Base-by-base conservation (phyloP, 768 basidiomycete genomes). In the Clitopilus passeckerianus region DNA sequence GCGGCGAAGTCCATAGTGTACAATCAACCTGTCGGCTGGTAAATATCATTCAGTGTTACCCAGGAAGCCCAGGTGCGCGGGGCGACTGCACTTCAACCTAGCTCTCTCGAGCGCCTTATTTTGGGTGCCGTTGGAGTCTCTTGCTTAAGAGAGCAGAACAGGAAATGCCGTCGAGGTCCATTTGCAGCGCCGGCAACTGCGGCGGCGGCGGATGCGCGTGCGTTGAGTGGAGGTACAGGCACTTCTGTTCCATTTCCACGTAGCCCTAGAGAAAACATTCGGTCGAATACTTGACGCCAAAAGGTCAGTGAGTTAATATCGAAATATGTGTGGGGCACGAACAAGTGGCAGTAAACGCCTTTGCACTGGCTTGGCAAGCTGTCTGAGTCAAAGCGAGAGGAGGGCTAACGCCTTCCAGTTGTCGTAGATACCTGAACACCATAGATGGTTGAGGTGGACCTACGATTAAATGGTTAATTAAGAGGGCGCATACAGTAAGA, bases 381-480 rank as follows among this genome's bases (percentile, higher is more conserved):
- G 95, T 87, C 65, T 95, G 93, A 0, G 89, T 90, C 43, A 97
- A 82, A 7, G 88, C 82, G 41, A 98, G 77, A 6, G 93, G 91
- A 1, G 95, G 95, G 64, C 90, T 94, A 62, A 95, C 85, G 20
- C 92, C 93, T 71, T 98, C 95, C 10, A 98, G 80, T 71, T 88
- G 89, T 52, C 95, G 85, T 34, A 96, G 82, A 74, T 94, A 96
- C 27, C 95, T 90, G 68, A 88, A 95, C 22, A 94, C 90, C 89
- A 95, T 93, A 33, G 90, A 91, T 0, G 93, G 92, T 74, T 93
- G 92, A 59, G 89, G 90, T 1, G 91, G 90, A 6, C 90, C 88
- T 91, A 57, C 22, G 34, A 59, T 22, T 23, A 62, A 65, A 50
- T 57, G 22, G 22, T 23, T 16, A 30, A 30, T 57, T 9, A 56